Percentiles rank a stretch among this genome's conserved stretches.
These are phyloP conservation scores for Aspergillus luchuensis DNA, from an alignment of 2,329 filamentous ascomycete species.

Conservation along the genomic window DNA sequence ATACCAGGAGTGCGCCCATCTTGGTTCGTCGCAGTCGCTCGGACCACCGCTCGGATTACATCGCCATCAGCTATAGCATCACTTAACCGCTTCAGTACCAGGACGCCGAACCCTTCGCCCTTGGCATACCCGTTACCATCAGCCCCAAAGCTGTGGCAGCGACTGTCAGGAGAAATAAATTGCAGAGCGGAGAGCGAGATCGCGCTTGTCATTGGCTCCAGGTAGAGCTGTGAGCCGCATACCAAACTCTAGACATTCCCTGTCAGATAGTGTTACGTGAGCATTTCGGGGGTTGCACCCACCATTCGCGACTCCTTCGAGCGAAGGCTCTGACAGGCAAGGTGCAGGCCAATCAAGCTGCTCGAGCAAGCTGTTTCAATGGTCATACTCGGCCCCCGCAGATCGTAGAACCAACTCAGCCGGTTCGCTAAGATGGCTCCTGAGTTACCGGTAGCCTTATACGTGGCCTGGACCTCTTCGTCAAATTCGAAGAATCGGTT, in stretches of 20 bases:
- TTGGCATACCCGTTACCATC: neutral
- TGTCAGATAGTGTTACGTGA: too few species aligned
- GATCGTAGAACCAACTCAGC: constrained; percentile 11
- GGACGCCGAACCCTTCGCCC: neutral
- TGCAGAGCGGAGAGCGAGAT: neutral
- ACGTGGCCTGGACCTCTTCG: neutral
- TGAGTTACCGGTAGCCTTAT: neutral
- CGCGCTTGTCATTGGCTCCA: constrained; percentile 9
- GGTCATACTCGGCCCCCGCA: constrained; percentile 34
- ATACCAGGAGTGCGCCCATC: neutral
- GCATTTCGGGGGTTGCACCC: too few species aligned
- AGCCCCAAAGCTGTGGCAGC: neutral
- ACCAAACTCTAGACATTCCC: too few species aligned
- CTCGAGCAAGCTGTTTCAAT: constrained; percentile 48
- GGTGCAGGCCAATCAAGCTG: constrained; percentile 39
- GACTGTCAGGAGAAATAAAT: neutral
- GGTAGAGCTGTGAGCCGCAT: too few species aligned
- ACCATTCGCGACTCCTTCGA: too few species aligned
- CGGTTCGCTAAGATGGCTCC: neutral
- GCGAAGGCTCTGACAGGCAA: constrained; percentile 35
- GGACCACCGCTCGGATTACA: neutral
- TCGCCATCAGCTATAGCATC: neutral
- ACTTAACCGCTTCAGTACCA: neutral
- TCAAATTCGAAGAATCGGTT: neutral
- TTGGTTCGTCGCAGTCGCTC: neutral